Base-by-base conservation (phyloP, 1,284 basidiomycete species). In the Mrakiaceae sp. region DNA sequence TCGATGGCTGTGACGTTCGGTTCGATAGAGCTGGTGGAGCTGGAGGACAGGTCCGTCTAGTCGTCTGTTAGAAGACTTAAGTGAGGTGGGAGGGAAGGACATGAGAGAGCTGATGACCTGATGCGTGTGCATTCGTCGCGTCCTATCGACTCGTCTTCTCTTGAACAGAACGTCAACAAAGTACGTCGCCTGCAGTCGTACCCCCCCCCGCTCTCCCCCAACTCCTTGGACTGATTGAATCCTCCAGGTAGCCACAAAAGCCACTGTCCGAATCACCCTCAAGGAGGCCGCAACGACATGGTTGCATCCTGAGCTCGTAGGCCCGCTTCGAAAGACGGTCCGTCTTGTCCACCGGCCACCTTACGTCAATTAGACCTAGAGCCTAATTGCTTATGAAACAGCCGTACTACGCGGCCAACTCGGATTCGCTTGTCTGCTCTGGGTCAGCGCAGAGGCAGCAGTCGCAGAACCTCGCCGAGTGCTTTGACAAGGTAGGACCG, bases 81-180 rank as follows among this genome's bases (percentile, higher is more conserved):
- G 27, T 27, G 27, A 27, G 27, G 27, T 27, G 27, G 27, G 27
- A 27, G 27, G 27, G 27, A 27, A 27, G 27, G 27, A 27, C 27
- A 27, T 27, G 27, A 27, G 27, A 27, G 27, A 27, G 27, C 27
- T 27, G 27, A 27, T 27, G 27, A 27, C 2, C 27, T 27, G 27
- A 27, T 27, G 27, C 27, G 27, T 27, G 27, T 27, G 27, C 27
- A 27, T 27, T 27, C 27, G 27, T 27, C 27, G 27, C 27, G 27
- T 27, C 27, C 27, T 27, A 27, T 27, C 27, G 27, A 27, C 27
- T 27, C 27, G 27, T 27, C 27, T 27, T 27, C 27, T 27, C 27
- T 27, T 27, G 27, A 27, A 27, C 27, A 27, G 27, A 61, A 61
- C 60, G 60, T 61, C 51, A 61, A 61, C 42, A 61, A 61, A 39